Base-by-base conservation (phyloP, 768 basidiomycete species). In the Boletus sp. region DNA sequence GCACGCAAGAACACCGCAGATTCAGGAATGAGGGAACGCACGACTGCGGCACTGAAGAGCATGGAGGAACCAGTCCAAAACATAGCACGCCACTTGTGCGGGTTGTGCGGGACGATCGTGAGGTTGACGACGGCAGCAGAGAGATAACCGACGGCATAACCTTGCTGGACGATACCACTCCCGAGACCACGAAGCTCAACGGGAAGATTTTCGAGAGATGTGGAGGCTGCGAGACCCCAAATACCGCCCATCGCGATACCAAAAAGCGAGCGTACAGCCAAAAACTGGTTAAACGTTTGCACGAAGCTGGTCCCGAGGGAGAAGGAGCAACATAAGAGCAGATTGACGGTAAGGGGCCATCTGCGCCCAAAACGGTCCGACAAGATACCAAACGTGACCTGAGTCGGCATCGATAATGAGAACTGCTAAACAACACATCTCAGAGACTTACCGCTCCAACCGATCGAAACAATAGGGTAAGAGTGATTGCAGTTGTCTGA, bases 341-440 rank as follows among this genome's bases (percentile, higher is more conserved):
- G 75, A 66, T 94, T 94, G 63, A 63, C 57, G 19, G 95, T 83
- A 9, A 95, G 78, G 2, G 94, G 93, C 93, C 92, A 98, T 77
- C 94, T 95, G 43, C 94, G 81, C 1, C 95, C 95, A 69, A 76
- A 97, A 4, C 95, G 83, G 69, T 97, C 96, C 3, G 88, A 90
- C 27, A 87, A 59, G 46, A 93, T 68, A 44, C 93, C 93, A 60
- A 97, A 94, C 57, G 92, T 70, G 45, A 91, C 45, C 74, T 74
- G n/a, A 4, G 50, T 41, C 29, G 17, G 32, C 29, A 25, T 52
- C 30, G 44, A 42, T 35, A 38, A 10, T 40, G 21, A 50, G 29
- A 23, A 27, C 0, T 9, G 27, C 27, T 17, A 50, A 51, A 66
- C 11, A 11, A 21, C 32, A 21, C 4, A n/a, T 19, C 6, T 23